These are phyloP conservation scores for Yamadazyma kitorensis DNA, from an alignment of 805 yeast species.

Conservation along the genomic window DNA sequence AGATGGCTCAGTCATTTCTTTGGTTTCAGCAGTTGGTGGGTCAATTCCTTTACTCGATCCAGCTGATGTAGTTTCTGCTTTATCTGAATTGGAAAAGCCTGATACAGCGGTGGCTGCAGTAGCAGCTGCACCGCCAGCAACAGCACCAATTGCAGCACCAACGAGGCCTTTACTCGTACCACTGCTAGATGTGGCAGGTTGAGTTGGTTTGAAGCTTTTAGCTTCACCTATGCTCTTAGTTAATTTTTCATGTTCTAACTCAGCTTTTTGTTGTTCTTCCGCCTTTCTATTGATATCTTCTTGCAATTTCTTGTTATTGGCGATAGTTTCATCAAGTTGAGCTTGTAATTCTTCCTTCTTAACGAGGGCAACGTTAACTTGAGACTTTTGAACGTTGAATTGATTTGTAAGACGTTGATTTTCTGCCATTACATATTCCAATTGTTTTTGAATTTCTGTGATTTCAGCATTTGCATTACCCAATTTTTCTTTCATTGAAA, in stretches of 20 bases:
- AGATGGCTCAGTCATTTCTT: background rate
- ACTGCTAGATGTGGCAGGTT: background rate
- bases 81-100: background rate
- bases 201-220: conserved; percentile 14
- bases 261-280: conserved; percentile 14
- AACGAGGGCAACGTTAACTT: conserved; percentile 60
- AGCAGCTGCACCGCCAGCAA: conserved; percentile 19
- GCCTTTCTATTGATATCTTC: conserved; percentile 19
- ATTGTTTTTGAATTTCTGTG: conserved; percentile 53
- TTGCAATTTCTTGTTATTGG: conserved; percentile 19
- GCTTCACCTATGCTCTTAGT: conserved; percentile 11
- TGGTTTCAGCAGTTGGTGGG: background rate
- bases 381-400: conserved; percentile 64
- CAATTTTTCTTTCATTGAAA: conserved; percentile 63
- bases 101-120: conserved; percentile 11
- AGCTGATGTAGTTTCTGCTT: background rate
- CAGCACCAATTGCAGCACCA: conserved; percentile 18
- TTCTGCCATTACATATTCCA: conserved; percentile 51
- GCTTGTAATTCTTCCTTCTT: conserved; percentile 39
- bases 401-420: conserved; percentile 62
- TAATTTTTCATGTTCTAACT: conserved; percentile 15
- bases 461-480: conserved; percentile 66
- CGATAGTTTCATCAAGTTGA: conserved; percentile 25
- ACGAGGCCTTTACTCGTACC: conserved; percentile 11
- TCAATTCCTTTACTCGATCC: background rate